These are phyloP conservation scores for Lentinula sp. DNA, from an alignment of 768 basidiomycete species.

Conservation along the genomic window DNA sequence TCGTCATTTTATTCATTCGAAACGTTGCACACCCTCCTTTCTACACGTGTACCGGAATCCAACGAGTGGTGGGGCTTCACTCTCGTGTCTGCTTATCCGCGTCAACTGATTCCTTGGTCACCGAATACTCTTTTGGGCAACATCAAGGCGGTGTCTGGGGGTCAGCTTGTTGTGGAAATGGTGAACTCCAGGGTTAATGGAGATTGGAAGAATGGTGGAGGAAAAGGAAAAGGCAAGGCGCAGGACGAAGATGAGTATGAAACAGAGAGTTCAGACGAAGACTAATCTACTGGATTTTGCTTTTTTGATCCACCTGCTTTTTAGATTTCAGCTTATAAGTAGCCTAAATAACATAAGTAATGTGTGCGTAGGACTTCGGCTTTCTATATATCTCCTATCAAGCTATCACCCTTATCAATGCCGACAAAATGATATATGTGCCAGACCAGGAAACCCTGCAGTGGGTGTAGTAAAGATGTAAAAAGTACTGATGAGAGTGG, in stretches of 20 bases:
- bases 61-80: slow-evolving; percentile 71
- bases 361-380: no score
- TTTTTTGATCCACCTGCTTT: not conserved
- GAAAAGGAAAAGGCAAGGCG: not conserved
- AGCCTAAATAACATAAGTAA: no score
- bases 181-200: slow-evolving; percentile 9
- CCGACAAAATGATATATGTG: no score
- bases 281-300: not conserved
- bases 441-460: no score
- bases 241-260: slow-evolving; percentile 6
- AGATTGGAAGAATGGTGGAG: not conserved
- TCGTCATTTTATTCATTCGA: slow-evolving; percentile 26
- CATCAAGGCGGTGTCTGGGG: slow-evolving; percentile 47
- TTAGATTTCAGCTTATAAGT: no score
- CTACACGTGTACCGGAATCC: slow-evolving; percentile 3
- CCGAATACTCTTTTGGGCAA: slow-evolving; percentile 31
- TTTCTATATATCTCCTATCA: no score
- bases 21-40: slow-evolving; percentile 11
- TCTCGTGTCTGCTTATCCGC: slow-evolving; percentile 64
- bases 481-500: slow-evolving; percentile 37
- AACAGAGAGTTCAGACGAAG: slow-evolving; percentile 7
- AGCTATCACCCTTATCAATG: no score
- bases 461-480: not conserved
- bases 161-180: slow-evolving; percentile 60
- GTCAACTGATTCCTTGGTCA: slow-evolving; percentile 53